These are phyloP conservation scores for Yamadazyma sp. DNA, from an alignment of 805 yeast genomes.

Conservation along the genomic window DNA sequence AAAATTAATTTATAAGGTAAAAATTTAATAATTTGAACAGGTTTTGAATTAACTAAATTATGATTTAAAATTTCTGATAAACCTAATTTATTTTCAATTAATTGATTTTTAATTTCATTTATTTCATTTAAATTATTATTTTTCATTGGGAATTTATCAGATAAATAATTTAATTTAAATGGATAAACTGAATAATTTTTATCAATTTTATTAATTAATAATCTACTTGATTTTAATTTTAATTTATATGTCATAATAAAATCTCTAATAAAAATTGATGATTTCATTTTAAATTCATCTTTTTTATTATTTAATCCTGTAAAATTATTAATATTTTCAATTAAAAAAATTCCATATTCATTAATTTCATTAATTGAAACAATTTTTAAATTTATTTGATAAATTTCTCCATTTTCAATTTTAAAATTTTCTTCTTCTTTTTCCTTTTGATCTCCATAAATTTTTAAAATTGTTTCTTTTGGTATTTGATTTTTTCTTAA, in stretches of 20 bases:
- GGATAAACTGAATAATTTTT: conserved; percentile 82
- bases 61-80: conserved; percentile 76
- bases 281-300: conserved; percentile 51
- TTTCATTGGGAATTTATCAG: conserved; percentile 59
- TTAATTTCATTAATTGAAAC: conserved; percentile 55
- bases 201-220: conserved; percentile 67
- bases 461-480: not conserved
- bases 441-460: conserved; percentile 16
- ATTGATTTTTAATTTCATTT: conserved; percentile 47
- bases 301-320: conserved; percentile 60
- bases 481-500: conserved; percentile 29
- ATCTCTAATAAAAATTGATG: conserved; percentile 80
- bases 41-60: conserved; percentile 70
- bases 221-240: conserved; percentile 72
- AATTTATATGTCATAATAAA: conserved; percentile 77
- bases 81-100: conserved; percentile 68
- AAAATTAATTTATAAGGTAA: conserved; percentile 67
- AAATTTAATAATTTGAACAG: conserved; percentile 69
- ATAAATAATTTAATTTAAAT: conserved; percentile 75
- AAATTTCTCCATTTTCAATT: conserved; percentile 80
- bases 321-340: conserved; percentile 62
- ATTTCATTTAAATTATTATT: conserved; percentile 36
- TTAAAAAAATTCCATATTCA: conserved; percentile 66
- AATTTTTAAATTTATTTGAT: conserved; percentile 78
- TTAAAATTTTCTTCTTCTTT: conserved; percentile 52